Percentiles rank a stretch among this genome's conserved stretches.
These are phyloP conservation scores for Camelina sativa DNA, from an alignment of 345 rosid genomes.

Conservation along the genomic window DNA sequence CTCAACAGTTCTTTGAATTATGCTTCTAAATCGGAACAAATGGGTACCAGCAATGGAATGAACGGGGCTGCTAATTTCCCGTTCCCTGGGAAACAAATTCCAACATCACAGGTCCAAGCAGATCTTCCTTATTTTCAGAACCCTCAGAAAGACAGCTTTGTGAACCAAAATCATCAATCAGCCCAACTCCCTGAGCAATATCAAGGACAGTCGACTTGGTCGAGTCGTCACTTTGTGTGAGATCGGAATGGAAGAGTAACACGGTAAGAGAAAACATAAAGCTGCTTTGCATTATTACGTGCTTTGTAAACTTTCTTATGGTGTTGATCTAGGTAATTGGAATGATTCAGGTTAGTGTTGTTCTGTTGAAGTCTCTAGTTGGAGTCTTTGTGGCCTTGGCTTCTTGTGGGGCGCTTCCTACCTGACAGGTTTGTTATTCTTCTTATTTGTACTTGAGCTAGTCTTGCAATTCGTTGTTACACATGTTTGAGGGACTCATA, in stretches of 20 bases:
- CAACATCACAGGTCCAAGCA: conserved; percentile 52
- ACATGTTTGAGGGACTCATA: conserved; percentile 18
- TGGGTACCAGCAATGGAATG: conserved; percentile 55
- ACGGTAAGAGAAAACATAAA: conserved; percentile 32
- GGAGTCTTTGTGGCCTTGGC: conserved; percentile 75
- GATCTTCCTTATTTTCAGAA: conserved; percentile 55
- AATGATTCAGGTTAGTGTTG: conserved; percentile 62
- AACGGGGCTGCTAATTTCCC: conserved; percentile 70
- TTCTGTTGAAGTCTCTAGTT: conserved; percentile 65
- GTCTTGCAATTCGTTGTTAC: conserved; percentile 7
- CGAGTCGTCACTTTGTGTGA: conserved; percentile 87
- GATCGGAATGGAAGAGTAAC: conserved; percentile 50
- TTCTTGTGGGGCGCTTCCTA: conserved; percentile 66
- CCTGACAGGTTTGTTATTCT: conserved; percentile 60
- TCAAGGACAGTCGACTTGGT: conserved; percentile 83
- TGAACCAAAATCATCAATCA: conserved; percentile 60
- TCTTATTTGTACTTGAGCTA: background rate
- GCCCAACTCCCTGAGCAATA: conserved; percentile 72
- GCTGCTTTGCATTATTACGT: background rate
- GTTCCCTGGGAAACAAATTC: conserved; percentile 82
- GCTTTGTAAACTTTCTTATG: conserved; percentile 18
- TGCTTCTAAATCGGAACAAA: conserved; percentile 54
- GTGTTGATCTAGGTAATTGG: conserved; percentile 51
- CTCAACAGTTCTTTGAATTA: conserved; percentile 52
- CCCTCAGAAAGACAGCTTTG: conserved; percentile 55